Conservation (phyloP, 164 flowering plant species). For the Magnolia kwangsiensis region DNA sequence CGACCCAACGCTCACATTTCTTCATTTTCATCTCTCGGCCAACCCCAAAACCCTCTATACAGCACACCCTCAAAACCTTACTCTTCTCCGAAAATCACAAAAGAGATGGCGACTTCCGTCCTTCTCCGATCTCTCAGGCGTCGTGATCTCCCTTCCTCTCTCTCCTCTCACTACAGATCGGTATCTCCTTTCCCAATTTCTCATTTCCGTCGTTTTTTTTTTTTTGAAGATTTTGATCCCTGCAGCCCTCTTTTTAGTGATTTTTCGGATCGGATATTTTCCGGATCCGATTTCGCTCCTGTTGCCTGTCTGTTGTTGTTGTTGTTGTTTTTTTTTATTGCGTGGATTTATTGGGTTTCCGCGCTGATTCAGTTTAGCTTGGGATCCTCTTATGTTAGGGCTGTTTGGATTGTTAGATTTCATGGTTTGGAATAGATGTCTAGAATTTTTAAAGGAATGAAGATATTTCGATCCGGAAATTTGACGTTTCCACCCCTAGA, state of each 20-base stretch:
- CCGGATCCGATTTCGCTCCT: too few relatives aligned
- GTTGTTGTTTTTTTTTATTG: too few relatives aligned
- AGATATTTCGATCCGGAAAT: too few relatives aligned
- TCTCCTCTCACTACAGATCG: constrained; percentile 18
- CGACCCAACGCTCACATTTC: background rate
- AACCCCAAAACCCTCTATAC: background rate
- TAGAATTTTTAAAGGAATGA: too few relatives aligned
- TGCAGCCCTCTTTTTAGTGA: background rate
- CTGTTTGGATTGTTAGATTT: too few relatives aligned
- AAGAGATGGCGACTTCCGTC: constrained; percentile 26
- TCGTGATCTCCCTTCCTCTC: constrained; percentile 19
- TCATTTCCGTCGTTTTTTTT: background rate
- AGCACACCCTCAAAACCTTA: background rate
- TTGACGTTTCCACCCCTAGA: too few relatives aligned
- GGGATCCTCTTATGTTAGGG: too few relatives aligned
- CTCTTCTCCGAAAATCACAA: background rate
- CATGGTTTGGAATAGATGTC: too few relatives aligned
- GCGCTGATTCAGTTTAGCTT: too few relatives aligned
- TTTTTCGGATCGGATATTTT: too few relatives aligned
- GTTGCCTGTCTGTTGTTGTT: too few relatives aligned
- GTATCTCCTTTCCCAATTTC: constrained; percentile 9
- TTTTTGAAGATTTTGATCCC: background rate
- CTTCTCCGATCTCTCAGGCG: constrained; percentile 26
- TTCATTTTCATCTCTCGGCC: background rate
- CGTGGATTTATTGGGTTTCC: too few relatives aligned